Evolutionary conservation across 164 flowering plant species (phyloP).

Genomic region (Berberis thunbergii): DNA sequence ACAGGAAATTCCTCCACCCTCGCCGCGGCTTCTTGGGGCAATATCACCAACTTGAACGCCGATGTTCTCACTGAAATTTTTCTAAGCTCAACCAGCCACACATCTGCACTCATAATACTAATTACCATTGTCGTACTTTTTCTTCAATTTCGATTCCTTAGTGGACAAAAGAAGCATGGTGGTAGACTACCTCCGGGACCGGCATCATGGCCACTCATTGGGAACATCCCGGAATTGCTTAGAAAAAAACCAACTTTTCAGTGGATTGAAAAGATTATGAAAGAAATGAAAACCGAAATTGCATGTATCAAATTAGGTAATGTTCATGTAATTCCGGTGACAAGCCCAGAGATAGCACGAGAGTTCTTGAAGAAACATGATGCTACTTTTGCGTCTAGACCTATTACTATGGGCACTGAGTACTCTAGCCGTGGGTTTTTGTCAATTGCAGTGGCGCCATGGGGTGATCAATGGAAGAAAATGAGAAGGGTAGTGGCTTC

Average conservation of each 20-base stretch:
- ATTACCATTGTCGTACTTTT: too few relatives aligned
- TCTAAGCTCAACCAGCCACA: too few relatives aligned
- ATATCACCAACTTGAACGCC: too few relatives aligned
- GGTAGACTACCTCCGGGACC: slow-evolving; percentile 26
- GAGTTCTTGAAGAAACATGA: slow-evolving; percentile 30
- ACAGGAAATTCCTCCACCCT: too few relatives aligned
- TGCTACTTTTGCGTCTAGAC: slow-evolving; percentile 20
- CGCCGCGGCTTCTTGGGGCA: too few relatives aligned
- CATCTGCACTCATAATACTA: too few relatives aligned
- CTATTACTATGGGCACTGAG: slow-evolving; percentile 17
- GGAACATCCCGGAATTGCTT: slow-evolving; percentile 14
- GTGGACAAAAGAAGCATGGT: too few relatives aligned
- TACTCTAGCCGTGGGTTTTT: slow-evolving; percentile 21
- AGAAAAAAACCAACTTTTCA: slow-evolving; percentile 18
- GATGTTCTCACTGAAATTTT: too few relatives aligned
- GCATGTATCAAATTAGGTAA: slow-evolving; percentile 19
- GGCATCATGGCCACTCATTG: slow-evolving; percentile 22
- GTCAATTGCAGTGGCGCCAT: slow-evolving; percentile 13
- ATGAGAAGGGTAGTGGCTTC: slow-evolving; percentile 2
- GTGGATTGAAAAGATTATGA: slow-evolving; percentile 17
- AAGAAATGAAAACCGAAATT: slow-evolving; percentile 17
- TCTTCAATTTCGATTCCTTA: too few relatives aligned
- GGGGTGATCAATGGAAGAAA: slow-evolving; percentile 26
- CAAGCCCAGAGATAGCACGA: slow-evolving; percentile 17
- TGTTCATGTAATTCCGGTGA: slow-evolving; percentile 23